These are phyloP conservation scores for Phytophthora tentaculata DNA, from an alignment of 352 stramenopile species.

Conservation along the genomic window DNA sequence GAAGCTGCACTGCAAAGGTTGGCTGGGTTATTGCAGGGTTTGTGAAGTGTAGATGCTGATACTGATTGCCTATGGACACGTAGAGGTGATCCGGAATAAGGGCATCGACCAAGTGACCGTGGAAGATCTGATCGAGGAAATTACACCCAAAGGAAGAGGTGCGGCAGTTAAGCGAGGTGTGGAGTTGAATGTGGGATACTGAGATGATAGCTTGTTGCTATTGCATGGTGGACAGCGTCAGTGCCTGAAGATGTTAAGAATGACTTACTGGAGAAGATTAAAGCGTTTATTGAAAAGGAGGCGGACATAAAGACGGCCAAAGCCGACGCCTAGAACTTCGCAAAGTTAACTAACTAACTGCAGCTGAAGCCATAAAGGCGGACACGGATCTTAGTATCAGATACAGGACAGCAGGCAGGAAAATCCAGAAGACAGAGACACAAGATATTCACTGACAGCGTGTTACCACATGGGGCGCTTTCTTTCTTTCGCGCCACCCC, in stretches of 20 bases:
- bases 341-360: background rate
- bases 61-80: conserved; percentile 5
- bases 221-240: conserved; percentile 42
- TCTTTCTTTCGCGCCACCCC: conserved; percentile 9
- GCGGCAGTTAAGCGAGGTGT: conserved; percentile 8
- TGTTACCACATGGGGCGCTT: conserved; percentile 13
- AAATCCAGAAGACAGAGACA: conserved; percentile 21
- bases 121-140: conserved; percentile 93
- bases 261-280: conserved; percentile 92
- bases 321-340: background rate
- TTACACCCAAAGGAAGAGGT: conserved; percentile 90
- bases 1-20: conserved; percentile 88
- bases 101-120: conserved; percentile 95
- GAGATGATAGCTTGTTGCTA: conserved; percentile 1
- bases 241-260: conserved; percentile 91
- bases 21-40: background rate
- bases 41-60: conserved; percentile 1
- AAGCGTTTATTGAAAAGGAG: conserved; percentile 89
- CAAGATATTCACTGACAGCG: conserved; percentile 15
- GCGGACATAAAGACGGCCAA: conserved; percentile 19
- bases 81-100: conserved; percentile 94
- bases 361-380: conserved; percentile 13
- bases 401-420: conserved; percentile 28
- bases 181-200: conserved; percentile 7
- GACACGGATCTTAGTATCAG: conserved; percentile 25